Evolutionary conservation across 805 yeast species (phyloP).

Genomic region (Hanseniaspora clermontiae): DNA sequence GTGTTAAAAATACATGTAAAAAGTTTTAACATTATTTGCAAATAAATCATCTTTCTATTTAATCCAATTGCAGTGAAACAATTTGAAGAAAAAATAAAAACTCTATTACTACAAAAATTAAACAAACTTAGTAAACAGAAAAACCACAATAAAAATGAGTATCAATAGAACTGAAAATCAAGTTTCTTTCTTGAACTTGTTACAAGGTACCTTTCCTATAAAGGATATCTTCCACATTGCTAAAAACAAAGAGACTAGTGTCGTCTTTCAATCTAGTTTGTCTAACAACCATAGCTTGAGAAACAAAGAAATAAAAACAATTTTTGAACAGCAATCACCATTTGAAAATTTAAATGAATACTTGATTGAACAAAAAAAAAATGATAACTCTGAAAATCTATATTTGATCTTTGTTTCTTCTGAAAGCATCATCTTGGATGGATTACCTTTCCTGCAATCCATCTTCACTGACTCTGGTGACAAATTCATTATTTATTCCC

Average conservation of each 20-base stretch:
- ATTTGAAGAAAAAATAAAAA: too few relatives aligned
- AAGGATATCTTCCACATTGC: constrained; percentile 10
- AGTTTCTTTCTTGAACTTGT: not conserved
- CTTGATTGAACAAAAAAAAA: not conserved
- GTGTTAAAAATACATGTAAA: not conserved
- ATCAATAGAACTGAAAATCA: not conserved
- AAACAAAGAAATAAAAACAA: constrained; percentile 17
- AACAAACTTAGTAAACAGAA: not conserved
- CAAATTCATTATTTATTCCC: constrained; percentile 13
- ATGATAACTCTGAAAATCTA: not conserved
- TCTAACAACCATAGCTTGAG: constrained; percentile 7
- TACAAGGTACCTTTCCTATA: constrained; percentile 7
- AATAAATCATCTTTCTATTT: not conserved
- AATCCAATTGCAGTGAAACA: too few relatives aligned
- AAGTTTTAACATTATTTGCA: not conserved
- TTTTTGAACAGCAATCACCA: constrained; percentile 25
- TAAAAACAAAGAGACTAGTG: constrained; percentile 5
- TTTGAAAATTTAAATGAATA: constrained; percentile 16
- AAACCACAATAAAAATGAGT: not conserved
- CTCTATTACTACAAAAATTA: too few relatives aligned
- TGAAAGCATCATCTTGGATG: constrained; percentile 10
- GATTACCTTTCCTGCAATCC: constrained; percentile 8
- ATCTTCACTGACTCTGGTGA: constrained; percentile 12
- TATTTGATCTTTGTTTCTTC: constrained; percentile 7
- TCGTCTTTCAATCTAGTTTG: not conserved